phyloP scores from a whole-genome alignment of 352 stramenopile genomes.

The Lagenidium sp. region DNA sequence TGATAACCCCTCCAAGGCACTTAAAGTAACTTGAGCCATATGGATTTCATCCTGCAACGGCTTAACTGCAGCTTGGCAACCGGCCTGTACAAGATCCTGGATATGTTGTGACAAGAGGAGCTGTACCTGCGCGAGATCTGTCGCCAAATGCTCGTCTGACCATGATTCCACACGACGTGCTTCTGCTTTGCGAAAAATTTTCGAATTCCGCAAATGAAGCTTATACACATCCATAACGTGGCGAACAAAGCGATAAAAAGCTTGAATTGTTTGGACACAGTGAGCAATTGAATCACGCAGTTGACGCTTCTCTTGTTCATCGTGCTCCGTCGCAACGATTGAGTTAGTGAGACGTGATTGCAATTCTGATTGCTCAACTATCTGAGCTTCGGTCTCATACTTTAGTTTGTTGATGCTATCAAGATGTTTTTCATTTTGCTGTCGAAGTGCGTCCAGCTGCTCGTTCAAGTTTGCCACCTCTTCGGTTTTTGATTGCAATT shows the following conservation, averaged over 20 bases:
- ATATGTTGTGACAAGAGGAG: neutral
- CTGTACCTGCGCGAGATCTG: no score
- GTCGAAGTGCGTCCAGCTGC: neutral
- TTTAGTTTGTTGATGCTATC: constrained; percentile 26
- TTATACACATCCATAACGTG: neutral
- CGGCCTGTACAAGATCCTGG: neutral
- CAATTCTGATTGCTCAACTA: constrained; percentile 27
- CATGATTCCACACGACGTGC: no score
- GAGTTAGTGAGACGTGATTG: constrained; percentile 28
- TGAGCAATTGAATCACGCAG: constrained; percentile 6
- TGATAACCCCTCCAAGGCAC: neutral
- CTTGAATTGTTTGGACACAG: neutral
- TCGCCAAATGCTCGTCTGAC: no score
- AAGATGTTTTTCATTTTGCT: constrained; percentile 13
- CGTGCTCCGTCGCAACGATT: constrained; percentile 16
- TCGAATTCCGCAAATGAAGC: neutral
- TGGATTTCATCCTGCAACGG: neutral
- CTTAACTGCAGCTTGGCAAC: no score
- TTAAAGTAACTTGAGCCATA: no score
- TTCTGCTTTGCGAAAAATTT: no score
- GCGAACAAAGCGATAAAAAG: no score
- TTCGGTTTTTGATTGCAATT: constrained; percentile 27
- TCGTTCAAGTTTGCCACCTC: constrained; percentile 23
- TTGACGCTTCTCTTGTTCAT: constrained; percentile 11
- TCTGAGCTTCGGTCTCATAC: constrained; percentile 17